A percentile compares a stretch with the other conserved stretches of the same genome.
Evolutionary conservation across 257 asterid species (phyloP).

Genomic region (Solanum lignicaule): DNA sequence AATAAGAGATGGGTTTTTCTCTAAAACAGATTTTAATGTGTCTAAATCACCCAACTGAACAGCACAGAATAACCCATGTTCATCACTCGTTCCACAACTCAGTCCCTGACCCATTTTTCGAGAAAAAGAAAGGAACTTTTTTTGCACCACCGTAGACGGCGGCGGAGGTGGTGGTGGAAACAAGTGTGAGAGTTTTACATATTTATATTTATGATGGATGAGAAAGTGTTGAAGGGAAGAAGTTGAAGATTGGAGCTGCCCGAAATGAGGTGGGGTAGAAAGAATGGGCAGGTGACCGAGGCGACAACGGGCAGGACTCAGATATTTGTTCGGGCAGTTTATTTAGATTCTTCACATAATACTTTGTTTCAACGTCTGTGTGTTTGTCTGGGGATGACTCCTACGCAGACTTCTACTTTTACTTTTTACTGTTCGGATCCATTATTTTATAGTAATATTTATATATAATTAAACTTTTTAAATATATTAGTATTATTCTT

Average conservation of each 20-base stretch:
- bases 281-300: constrained; percentile 20
- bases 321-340: constrained; percentile 65
- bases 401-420: neutral
- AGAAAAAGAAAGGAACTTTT: neutral
- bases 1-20: constrained; percentile 38
- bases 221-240: neutral
- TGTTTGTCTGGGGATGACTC: neutral
- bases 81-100: constrained; percentile 68
- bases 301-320: constrained; percentile 56
- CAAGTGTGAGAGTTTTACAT: constrained; percentile 7
- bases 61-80: constrained; percentile 60
- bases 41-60: constrained; percentile 71
- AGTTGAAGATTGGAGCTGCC: constrained; percentile 45
- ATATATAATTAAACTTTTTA: too few species aligned
- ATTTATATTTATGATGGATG: constrained; percentile 3
- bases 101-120: constrained; percentile 81
- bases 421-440: neutral
- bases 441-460: too few species aligned
- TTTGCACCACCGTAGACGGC: constrained; percentile 37
- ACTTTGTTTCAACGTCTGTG: neutral
- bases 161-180: constrained; percentile 17
- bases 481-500: too few species aligned
- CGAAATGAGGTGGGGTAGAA: constrained; percentile 3
- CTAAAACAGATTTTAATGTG: constrained; percentile 32
- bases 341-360: constrained; percentile 14